phyloP scores from a whole-genome alignment of 2,329 filamentous ascomycete genomes.

The Elsinoe ampelina region DNA sequence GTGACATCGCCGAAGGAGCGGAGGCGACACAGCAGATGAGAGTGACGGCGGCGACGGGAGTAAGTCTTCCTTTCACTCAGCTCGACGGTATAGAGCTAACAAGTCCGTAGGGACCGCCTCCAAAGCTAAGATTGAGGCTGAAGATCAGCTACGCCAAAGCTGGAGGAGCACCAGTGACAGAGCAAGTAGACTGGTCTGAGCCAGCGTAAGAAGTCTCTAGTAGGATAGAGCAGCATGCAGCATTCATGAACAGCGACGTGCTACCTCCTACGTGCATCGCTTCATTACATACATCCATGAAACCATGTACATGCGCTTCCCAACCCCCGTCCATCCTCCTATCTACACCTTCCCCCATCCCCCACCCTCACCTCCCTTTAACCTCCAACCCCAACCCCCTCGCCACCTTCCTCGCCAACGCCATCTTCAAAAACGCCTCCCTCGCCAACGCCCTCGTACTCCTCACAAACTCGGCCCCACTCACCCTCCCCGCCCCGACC shows the following conservation, averaged over 20 bases:
- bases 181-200: constrained; percentile 97
- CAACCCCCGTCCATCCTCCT: not conserved
- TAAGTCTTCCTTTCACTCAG: constrained; percentile 48
- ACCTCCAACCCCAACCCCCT: constrained; percentile 59
- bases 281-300: not conserved
- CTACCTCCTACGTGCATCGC: not conserved
- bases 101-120: constrained; percentile 52
- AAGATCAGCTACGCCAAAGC: constrained; percentile 73
- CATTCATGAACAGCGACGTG: not conserved
- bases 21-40: constrained; percentile 90
- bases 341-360: not conserved
- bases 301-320: not conserved
- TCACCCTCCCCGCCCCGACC: constrained; percentile 62
- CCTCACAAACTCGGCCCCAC: constrained; percentile 65
- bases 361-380: not conserved
- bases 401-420: constrained; percentile 66
- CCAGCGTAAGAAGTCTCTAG: constrained; percentile 35
- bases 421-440: constrained; percentile 79
- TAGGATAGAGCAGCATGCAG: not conserved
- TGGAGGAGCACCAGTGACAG: constrained; percentile 60
- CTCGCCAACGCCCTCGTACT: constrained; percentile 61
- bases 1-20: constrained; percentile 64
- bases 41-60: constrained; percentile 73
- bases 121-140: constrained; percentile 67
- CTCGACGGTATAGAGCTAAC: not conserved